Conservation (phyloP, 139 green algal species). For the Coelastrella sp. region DNA sequence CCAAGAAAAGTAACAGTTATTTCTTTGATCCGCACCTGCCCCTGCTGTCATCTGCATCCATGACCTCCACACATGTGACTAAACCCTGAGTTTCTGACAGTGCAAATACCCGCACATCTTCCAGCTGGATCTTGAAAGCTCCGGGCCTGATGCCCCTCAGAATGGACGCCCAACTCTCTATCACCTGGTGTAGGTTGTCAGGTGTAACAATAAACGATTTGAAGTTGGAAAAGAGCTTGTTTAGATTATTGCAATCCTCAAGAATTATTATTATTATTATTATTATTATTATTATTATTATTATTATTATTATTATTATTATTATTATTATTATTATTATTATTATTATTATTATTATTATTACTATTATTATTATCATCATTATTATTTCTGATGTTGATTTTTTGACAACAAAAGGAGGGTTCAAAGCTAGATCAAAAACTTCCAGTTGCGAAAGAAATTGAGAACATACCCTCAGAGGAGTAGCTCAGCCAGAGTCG, state of each 20-base stretch:
- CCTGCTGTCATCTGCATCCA: conserved; percentile 72
- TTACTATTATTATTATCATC: too few relatives aligned
- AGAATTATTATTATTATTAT: too few relatives aligned
- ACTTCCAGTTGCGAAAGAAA: neutral
- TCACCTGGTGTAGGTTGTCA: conserved; percentile 61
- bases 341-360: too few relatives aligned
- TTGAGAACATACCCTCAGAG: neutral
- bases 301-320: too few relatives aligned
- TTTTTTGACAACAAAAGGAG: too few relatives aligned
- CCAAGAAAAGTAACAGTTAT: neutral
- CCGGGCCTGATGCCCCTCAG: conserved; percentile 63
- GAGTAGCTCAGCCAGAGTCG: too few relatives aligned
- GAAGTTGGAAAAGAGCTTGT: neutral
- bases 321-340: too few relatives aligned
- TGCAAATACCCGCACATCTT: conserved; percentile 79
- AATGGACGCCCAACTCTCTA: conserved; percentile 85
- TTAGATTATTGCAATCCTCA: too few relatives aligned
- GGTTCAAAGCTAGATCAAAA: too few relatives aligned
- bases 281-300: too few relatives aligned
- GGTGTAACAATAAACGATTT: neutral
- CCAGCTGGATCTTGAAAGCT: conserved; percentile 71
- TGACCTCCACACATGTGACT: conserved; percentile 86
- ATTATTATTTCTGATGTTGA: too few relatives aligned
- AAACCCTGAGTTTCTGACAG: conserved; percentile 61
- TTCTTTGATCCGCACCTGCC: conserved; percentile 57